Conservation (phyloP, 169 alveolate genomes). For the Eimeria sp. region DNA sequence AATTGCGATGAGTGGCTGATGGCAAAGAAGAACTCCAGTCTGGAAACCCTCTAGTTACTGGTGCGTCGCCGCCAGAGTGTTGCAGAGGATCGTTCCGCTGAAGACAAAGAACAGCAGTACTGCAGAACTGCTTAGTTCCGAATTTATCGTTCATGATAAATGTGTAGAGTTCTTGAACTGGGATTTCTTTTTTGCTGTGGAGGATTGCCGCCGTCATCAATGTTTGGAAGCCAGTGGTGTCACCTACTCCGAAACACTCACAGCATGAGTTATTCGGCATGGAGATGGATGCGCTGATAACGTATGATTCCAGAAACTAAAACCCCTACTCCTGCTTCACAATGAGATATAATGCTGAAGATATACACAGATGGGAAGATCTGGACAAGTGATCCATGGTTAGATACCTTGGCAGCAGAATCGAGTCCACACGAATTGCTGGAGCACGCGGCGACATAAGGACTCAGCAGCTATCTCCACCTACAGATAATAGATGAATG, state of each 20-base stretch:
- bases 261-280: neutral
- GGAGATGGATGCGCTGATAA: neutral
- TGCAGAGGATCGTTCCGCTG: neutral
- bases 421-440: too few relatives aligned
- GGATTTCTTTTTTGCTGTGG: neutral
- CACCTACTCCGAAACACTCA: neutral
- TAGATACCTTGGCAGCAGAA: too few relatives aligned
- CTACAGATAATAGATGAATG: too few relatives aligned
- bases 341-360: neutral
- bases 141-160: neutral
- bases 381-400: neutral
- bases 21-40: neutral
- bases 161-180: neutral
- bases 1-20: neutral
- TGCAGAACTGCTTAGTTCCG: neutral
- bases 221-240: neutral
- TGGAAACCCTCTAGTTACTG: too few relatives aligned
- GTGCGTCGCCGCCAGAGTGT: neutral
- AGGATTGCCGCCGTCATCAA: neutral
- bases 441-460: too few relatives aligned
- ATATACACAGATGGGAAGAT: neutral
- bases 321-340: neutral
- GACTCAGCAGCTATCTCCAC: too few relatives aligned
- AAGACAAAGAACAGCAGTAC: neutral
- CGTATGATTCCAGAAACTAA: too few relatives aligned